Evolutionary conservation across 345 rosid species (phyloP), one percentile per base, ranked within the genome.

Genomic region (Turnera subulata): DNA sequence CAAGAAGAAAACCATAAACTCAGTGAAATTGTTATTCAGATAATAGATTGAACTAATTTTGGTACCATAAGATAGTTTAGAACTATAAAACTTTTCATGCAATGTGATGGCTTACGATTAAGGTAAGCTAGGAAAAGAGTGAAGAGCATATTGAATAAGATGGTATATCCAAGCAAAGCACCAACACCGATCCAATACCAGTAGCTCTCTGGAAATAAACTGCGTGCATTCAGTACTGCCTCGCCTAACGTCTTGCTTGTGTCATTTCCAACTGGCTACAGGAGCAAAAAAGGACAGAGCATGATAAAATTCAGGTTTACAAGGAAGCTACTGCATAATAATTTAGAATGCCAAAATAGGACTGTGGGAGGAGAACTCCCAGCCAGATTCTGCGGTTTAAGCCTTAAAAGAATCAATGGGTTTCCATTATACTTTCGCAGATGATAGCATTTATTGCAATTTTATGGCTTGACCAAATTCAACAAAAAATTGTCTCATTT

Each of bases 161-260:
- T 32, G 21, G 94, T 78, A 64, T 87, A 93, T 77, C 99, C 99
- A 48, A 93, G 71, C 82, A 89, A 75, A 53, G 96, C 99, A 59
- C 82, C 97, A 51, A 89, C 63, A 47, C 99, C 99, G 19, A 93
- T 86, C 99, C 99, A 93, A 75, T 93, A 93, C 97, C 97, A 89
- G 81, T 89, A 89, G 74, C 74, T 82, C 74, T 78, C 86, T 55
- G 85, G 64, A 78, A 85, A 85, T 67, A 89, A 82, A 71, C 94
- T 76, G 54, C 90, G 88, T 61, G 80, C 80, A 77, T 61, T 73
- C 56, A 93, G 66, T 52, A 87, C 33, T 58, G 84, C 84, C 71
- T 80, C 72, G 16, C 97, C 99, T 48, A 93, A 62, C 49, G 89
- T 69, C 29, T 63, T 38, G 33, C 55, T 64, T 0, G 79, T 75